Evolutionary conservation across 345 rosid species (phyloP).

Genomic region (Arabidopsis arenosa): DNA sequence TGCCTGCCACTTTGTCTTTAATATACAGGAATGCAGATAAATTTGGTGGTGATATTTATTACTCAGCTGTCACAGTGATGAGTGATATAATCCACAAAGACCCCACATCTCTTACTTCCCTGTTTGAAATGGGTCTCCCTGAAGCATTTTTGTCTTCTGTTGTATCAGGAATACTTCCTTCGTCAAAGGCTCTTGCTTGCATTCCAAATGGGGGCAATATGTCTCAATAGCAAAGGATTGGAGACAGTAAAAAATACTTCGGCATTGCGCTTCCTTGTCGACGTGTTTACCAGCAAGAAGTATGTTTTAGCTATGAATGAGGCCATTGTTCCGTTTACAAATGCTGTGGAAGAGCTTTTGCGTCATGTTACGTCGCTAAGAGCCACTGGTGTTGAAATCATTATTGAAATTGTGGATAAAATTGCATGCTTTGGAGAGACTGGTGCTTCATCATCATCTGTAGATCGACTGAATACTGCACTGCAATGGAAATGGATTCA

Average conservation of each 20-base stretch:
- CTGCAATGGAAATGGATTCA: conserved; percentile 91
- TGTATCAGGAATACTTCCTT: conserved; percentile 79
- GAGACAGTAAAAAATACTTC: conserved; percentile 89
- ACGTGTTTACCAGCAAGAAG: conserved; percentile 84
- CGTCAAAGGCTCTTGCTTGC: conserved; percentile 93
- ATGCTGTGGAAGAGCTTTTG: conserved; percentile 95
- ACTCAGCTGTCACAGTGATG: conserved; percentile 97
- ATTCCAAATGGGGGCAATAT: conserved; percentile 96
- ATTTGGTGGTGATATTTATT: conserved; percentile 92
- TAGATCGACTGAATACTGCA: conserved; percentile 56
- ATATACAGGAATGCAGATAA: conserved; percentile 75
- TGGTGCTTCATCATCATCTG: conserved; percentile 55
- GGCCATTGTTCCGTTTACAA: conserved; percentile 91
- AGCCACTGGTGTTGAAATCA: conserved; percentile 84
- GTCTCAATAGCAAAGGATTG: conserved; percentile 89
- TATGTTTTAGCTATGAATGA: conserved; percentile 91
- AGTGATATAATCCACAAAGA: conserved; percentile 97
- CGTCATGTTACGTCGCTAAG: conserved; percentile 91
- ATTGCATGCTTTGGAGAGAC: conserved; percentile 69
- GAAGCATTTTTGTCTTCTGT: conserved; percentile 93
- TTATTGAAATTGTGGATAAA: conserved; percentile 82
- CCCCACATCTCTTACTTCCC: conserved; percentile 79
- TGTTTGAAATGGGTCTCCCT: conserved; percentile 90
- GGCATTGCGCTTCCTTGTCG: conserved; percentile 80
- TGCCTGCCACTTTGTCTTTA: conserved; percentile 77